Percentiles rank a stretch among this genome's conserved stretches.
These are phyloP conservation scores for Stephania japonica DNA, from an alignment of 164 flowering plant species.

Conservation along the genomic window DNA sequence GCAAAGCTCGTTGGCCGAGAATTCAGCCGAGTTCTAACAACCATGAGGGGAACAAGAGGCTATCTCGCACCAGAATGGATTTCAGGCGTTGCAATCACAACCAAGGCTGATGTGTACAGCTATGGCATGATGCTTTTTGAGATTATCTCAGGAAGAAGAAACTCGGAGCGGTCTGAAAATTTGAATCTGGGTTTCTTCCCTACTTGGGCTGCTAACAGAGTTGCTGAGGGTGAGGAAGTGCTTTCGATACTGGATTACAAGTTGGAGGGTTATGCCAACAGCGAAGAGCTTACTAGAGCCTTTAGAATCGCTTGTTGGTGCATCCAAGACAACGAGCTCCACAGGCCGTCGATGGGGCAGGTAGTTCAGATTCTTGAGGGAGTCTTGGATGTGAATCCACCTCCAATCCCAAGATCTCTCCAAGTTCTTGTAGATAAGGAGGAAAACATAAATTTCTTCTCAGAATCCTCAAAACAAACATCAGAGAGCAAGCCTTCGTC, in stretches of 20 bases:
- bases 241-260: slow-evolving; percentile 21
- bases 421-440: slow-evolving; percentile 18
- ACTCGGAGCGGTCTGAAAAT: slow-evolving; percentile 19
- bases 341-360: slow-evolving; percentile 35
- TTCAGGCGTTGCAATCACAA: slow-evolving; percentile 32
- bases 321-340: slow-evolving; percentile 33
- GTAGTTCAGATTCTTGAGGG: slow-evolving; percentile 39
- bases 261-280: slow-evolving; percentile 25
- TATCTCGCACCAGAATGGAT: slow-evolving; percentile 48
- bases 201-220: slow-evolving; percentile 26
- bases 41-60: slow-evolving; percentile 42
- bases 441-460: slow-evolving; percentile 7
- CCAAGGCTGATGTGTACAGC: slow-evolving; percentile 42
- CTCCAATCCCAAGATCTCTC: slow-evolving; percentile 30
- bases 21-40: slow-evolving; percentile 34
- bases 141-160: slow-evolving; percentile 33
- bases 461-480: background rate
- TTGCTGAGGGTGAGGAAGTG: slow-evolving; percentile 19
- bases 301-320: slow-evolving; percentile 39
- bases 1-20: slow-evolving; percentile 37
- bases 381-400: slow-evolving; percentile 24
- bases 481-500: too few species aligned
- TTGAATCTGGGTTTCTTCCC: slow-evolving; percentile 28
- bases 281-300: slow-evolving; percentile 23
- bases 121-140: slow-evolving; percentile 41